These are phyloP conservation scores for Cajanus cajan DNA, from an alignment of 306 rosid genomes.

Conservation along the genomic window DNA sequence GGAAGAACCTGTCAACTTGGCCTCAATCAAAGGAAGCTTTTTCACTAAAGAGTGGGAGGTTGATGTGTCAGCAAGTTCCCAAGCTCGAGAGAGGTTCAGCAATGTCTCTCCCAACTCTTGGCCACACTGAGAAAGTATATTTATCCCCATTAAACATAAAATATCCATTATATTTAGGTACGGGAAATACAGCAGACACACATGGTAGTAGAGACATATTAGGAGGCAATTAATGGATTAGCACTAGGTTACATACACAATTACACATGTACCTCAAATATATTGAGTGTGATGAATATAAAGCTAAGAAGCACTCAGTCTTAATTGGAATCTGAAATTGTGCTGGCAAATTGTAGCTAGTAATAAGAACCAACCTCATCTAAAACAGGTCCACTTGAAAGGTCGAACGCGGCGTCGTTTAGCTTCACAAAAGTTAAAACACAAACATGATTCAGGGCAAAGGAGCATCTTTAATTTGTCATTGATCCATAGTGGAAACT, in stretches of 20 bases:
- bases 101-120: conserved; percentile 77
- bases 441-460: conserved; percentile 19
- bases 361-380: conserved; percentile 61
- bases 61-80: conserved; percentile 86
- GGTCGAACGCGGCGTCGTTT: conserved; percentile 93
- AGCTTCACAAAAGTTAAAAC: conserved; percentile 47
- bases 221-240: not conserved
- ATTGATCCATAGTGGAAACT: not conserved
- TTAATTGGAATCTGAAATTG: not conserved
- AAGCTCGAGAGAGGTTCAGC: conserved; percentile 82
- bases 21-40: conserved; percentile 63
- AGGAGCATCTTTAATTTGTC: not conserved
- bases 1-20: conserved; percentile 54
- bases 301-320: not conserved
- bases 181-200: not conserved
- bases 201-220: not conserved
- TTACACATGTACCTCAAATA: not conserved
- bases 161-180: not conserved
- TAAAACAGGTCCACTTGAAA: conserved; percentile 72
- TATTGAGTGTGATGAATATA: not conserved
- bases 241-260: not conserved
- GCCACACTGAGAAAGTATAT: conserved; percentile 63
- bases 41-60: conserved; percentile 60
- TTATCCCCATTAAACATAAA: conserved; percentile 15
- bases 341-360: not conserved